Base-by-base conservation (phyloP, 208 protist species). In the Leishmania gerbilli region DNA sequence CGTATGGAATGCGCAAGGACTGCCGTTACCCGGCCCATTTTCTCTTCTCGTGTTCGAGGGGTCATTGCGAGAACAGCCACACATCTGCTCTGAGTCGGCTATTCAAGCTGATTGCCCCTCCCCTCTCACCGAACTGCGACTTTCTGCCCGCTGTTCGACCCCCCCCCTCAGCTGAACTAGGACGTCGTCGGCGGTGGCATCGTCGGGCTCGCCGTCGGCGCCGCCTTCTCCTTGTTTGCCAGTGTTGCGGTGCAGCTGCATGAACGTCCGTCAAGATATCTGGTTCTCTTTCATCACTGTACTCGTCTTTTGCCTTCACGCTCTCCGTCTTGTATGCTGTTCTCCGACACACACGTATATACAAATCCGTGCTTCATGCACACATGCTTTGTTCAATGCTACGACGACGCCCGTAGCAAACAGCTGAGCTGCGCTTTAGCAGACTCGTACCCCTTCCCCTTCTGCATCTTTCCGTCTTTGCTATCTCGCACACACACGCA, bases 161-260 rank as follows among this genome's bases (percentile, higher is more conserved):
- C 85, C 79, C 80, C 34, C 79, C 80, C 83, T 53, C 77, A 79
- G 42, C 58, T 87, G 47, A 86, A 86, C 8, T 85, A 85, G 42
- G 79, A 76, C 47, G 67, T 91, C 0, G 37, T 89, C 40, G 81
- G 83, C 15, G 83, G 85, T 34, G 88, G 82, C 42, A 76, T 91
- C 62, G 84, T 92, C 53, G 88, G 87, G 0, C 86, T 91, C 5
- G 89, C 88, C n/a, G 81, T 88, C 11, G 87, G 68, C 4, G 83
- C 91, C 1, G 79, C 83, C 9, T 78, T 94, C 3, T 62, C 77
- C 11, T 80, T 80, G 11, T 89, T 87, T 72, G 87, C 80, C 42
- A 83, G 67, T 37, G 85, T 84, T 27, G 81, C 40, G 4, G 21
- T 49, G 67, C 40, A 45, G 34, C 37, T 47, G 21, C 40, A 27